Conservation (phyloP, 78 protist species). For the slime mould (Dictyostelium discoideum) region dicty_2.7 NC_007091.3:4159001-4159500, state of each 20-base stretch:
- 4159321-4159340: constrained; percentile 2
- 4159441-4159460: constrained; percentile 72
- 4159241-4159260: constrained; percentile 23
- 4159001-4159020: constrained; percentile 2
- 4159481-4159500: constrained; percentile 40
- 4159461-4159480: not conserved
- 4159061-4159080: constrained; percentile 92
- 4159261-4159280: constrained; percentile 31
- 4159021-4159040: constrained; percentile 82
- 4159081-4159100: constrained; percentile 94
- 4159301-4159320: constrained; percentile 40
- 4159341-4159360: too few relatives aligned
- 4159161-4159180: constrained; percentile 86
- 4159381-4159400: not conserved
- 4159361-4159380: too few relatives aligned
- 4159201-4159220: constrained; percentile 77
- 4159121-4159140: constrained; percentile 60
- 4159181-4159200: constrained; percentile 73
- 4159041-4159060: constrained; percentile 96
- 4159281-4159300: constrained; percentile 14
- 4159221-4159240: constrained; percentile 89
- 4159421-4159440: constrained; percentile 38
- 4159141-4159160: constrained; percentile 81
- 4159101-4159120: not conserved
- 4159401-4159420: not conserved